Conservation (phyloP, 768 basidiomycete species). For the Boletus speciosus region DNA sequence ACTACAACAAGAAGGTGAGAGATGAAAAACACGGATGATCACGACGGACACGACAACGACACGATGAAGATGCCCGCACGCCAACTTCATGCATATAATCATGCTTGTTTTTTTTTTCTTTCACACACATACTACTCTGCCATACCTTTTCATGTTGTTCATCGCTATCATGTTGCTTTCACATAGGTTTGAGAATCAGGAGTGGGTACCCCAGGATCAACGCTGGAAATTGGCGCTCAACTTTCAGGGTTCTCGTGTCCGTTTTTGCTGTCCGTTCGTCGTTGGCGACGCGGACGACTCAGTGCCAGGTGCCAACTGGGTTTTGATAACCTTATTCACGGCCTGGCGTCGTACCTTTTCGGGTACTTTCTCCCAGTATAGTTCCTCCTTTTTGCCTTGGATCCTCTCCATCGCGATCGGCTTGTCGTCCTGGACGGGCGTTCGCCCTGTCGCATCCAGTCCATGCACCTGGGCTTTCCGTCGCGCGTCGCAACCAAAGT, state of each 20-base stretch:
- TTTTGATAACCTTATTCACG: conserved; percentile 41
- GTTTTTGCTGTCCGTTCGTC: conserved; percentile 13
- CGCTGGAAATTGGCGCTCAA: neutral
- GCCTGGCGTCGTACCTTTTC: conserved; percentile 65
- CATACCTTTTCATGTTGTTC: neutral
- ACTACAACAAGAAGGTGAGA: conserved; percentile 33
- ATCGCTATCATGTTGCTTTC: conserved; percentile 1
- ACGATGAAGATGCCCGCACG: neutral
- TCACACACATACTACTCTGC: neutral
- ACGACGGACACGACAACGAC: neutral
- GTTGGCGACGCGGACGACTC: neutral
- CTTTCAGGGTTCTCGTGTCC: conserved; percentile 9
- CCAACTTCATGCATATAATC: neutral
- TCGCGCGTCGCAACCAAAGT: conserved; percentile 36
- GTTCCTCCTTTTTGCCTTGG: conserved; percentile 55
- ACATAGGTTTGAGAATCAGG: neutral
- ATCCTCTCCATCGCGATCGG: conserved; percentile 54
- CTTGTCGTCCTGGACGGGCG: conserved; percentile 13
- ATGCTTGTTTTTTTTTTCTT: neutral
- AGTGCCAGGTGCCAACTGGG: neutral
- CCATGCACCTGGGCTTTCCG: conserved; percentile 44
- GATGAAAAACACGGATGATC: conserved; percentile 3
- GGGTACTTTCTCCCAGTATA: conserved; percentile 82
- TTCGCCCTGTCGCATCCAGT: conserved; percentile 50
- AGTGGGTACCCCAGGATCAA: no score